Conservation (phyloP, 2,329 filamentous ascomycete genomes). For the Penicillium frequentans region DNA sequence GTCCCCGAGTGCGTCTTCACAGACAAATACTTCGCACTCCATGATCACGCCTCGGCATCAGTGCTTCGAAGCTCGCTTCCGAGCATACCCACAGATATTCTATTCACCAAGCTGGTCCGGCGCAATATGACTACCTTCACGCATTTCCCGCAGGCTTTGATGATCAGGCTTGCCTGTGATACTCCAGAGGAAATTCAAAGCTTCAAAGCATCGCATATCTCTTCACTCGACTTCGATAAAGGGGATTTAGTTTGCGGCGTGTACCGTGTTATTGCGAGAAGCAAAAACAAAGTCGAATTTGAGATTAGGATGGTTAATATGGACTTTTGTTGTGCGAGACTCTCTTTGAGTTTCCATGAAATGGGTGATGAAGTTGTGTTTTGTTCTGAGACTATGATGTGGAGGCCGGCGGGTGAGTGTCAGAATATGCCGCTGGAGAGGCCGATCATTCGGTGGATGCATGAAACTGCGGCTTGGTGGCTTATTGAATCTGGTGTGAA, state of each 20-base stretch:
- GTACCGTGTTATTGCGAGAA: conserved; percentile 30
- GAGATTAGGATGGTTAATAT: conserved; percentile 22
- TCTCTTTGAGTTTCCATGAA: conserved; percentile 26
- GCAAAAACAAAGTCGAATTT: conserved; percentile 31
- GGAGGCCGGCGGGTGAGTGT: conserved; percentile 21
- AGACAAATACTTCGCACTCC: conserved; percentile 19
- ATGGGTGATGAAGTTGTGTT: conserved; percentile 21
- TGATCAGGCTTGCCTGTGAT: conserved; percentile 23
- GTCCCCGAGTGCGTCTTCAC: conserved; percentile 22
- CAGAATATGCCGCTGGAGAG: conserved; percentile 32
- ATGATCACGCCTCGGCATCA: conserved; percentile 24
- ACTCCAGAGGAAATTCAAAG: conserved; percentile 16
- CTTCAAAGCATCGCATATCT: conserved; percentile 27
- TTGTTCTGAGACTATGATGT: conserved; percentile 33
- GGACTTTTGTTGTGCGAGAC: conserved; percentile 18
- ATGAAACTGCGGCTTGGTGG: conserved; percentile 39
- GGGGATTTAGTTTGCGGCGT: conserved; percentile 35
- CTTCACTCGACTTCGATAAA: conserved; percentile 25
- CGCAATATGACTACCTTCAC: conserved; percentile 36
- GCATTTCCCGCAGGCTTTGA: conserved; percentile 33
- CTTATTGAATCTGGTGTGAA: conserved; percentile 34
- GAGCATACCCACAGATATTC: conserved; percentile 9
- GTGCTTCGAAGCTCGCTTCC: conserved; percentile 23
- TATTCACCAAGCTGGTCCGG: conserved; percentile 31
- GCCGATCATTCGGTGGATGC: conserved; percentile 27